phyloP scores from a whole-genome alignment of 495 filamentous ascomycete species.

The Hamigera avellanea region DNA sequence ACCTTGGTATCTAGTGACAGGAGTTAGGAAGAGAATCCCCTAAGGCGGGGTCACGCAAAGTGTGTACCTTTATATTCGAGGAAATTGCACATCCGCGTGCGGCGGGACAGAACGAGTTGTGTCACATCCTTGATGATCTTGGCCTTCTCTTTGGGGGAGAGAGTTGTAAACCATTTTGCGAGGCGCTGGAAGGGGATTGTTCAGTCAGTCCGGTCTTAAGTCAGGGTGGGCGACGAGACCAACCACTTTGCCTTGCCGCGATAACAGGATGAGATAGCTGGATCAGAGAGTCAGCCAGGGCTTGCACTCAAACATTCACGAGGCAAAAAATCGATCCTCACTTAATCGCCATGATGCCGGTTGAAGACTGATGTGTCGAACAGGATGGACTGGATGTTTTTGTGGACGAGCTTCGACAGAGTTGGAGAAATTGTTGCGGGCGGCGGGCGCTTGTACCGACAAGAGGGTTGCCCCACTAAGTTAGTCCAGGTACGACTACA shows the following conservation, averaged over 20 bases:
- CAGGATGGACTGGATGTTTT: too few relatives aligned
- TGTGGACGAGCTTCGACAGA: too few relatives aligned
- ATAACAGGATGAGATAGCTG: constrained; percentile 95
- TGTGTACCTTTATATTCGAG: constrained; percentile 89
- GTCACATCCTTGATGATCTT: constrained; percentile 99
- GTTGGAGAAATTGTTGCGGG: too few relatives aligned
- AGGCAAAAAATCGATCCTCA: constrained; percentile 17
- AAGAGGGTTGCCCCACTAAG: too few relatives aligned
- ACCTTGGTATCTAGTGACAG: constrained; percentile 78
- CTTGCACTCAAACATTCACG: background rate
- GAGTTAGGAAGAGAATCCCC: constrained; percentile 5
- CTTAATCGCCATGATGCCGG: constrained; percentile 48
- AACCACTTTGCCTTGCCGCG: constrained; percentile 98
- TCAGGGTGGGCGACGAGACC: constrained; percentile 32
- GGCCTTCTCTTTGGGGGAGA: constrained; percentile 96
- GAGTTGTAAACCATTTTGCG: constrained; percentile 98
- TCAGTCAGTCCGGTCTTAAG: constrained; percentile 17
- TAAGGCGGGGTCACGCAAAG: background rate
- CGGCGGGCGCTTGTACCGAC: too few relatives aligned
- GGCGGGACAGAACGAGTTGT: constrained; percentile 87
- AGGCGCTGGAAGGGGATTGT: constrained; percentile 58
- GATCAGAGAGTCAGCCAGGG: constrained; percentile 21
- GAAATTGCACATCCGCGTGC: constrained; percentile 99
- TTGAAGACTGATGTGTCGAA: too few relatives aligned
- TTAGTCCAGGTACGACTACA: too few relatives aligned